A percentile compares a stretch with the other conserved stretches of the same genome.
These are phyloP conservation scores for Noccaea bulbosa DNA, from an alignment of 345 rosid genomes.

Conservation along the genomic window DNA sequence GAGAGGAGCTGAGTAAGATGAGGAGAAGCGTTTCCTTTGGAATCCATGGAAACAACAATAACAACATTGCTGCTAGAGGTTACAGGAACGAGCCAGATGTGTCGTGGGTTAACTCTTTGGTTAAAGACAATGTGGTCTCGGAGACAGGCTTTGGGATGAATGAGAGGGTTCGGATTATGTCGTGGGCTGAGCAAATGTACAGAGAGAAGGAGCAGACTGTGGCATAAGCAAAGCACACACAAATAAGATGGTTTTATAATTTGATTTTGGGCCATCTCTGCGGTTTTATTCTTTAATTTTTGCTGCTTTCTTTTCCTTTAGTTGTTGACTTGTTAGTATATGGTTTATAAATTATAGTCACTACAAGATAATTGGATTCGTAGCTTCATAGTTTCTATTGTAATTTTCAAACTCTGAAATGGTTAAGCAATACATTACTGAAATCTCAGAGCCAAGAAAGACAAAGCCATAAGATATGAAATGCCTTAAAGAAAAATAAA, in stretches of 20 bases:
- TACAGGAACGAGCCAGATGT: constrained; percentile 78
- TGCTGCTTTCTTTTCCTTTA: constrained; percentile 7
- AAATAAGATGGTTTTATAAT: not conserved
- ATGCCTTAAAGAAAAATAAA: no score
- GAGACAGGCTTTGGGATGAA: constrained; percentile 40
- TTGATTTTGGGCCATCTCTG: constrained; percentile 8
- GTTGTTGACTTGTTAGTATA: constrained; percentile 21
- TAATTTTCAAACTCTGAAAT: not conserved
- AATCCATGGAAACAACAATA: constrained; percentile 54
- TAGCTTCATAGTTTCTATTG: not conserved
- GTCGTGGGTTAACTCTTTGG: constrained; percentile 89
- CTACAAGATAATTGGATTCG: not conserved
- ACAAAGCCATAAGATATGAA: no score
- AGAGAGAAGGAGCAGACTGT: constrained; percentile 90
- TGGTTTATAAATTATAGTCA: constrained; percentile 9
- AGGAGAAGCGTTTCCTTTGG: constrained; percentile 88
- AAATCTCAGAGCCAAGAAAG: no score
- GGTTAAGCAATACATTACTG: no score
- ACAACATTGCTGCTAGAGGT: constrained; percentile 37
- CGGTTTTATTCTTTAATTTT: constrained; percentile 39
- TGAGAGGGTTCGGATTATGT: constrained; percentile 32
- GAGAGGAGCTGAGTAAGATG: constrained; percentile 84
- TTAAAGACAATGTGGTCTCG: constrained; percentile 56
- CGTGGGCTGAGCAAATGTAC: constrained; percentile 84
- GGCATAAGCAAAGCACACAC: constrained; percentile 49